Evolutionary conservation across 805 yeast species (phyloP).

Genomic region (Wickerhamiella cacticola): DNA sequence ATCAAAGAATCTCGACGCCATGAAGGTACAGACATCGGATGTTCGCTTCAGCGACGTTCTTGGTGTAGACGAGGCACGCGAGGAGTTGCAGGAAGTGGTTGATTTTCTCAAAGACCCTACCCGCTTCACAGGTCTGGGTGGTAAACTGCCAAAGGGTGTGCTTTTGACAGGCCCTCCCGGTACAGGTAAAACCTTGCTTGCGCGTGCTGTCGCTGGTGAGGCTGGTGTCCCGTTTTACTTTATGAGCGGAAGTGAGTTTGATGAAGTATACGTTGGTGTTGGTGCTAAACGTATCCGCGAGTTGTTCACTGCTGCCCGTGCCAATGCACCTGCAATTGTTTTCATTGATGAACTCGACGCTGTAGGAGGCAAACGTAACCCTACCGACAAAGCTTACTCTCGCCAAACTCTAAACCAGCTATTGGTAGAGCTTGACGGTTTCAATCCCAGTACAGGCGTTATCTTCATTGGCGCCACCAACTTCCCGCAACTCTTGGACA

Average conservation of each 20-base stretch:
- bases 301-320: constrained; percentile 81
- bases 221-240: constrained; percentile 98
- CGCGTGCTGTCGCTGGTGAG: constrained; percentile 97
- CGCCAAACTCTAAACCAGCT: constrained; percentile 94
- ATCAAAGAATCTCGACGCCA: constrained; percentile 52
- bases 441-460: constrained; percentile 79
- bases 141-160: constrained; percentile 95
- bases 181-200: constrained; percentile 93
- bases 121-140: constrained; percentile 92
- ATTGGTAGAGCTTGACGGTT: constrained; percentile 89
- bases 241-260: constrained; percentile 98
- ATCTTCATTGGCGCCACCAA: constrained; percentile 97
- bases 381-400: constrained; percentile 96
- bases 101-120: constrained; percentile 94
- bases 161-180: constrained; percentile 97
- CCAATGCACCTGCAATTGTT: constrained; percentile 91
- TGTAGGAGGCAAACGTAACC: constrained; percentile 94
- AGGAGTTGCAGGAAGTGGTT: constrained; percentile 95
- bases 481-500: constrained; percentile 93
- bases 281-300: constrained; percentile 98
- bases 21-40: constrained; percentile 73
- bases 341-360: constrained; percentile 98
- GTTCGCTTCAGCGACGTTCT: constrained; percentile 87
- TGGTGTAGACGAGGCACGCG: constrained; percentile 97
- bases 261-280: constrained; percentile 95